Percentiles rank a stretch among this genome's conserved stretches.
Conservation (phyloP, 78 protist species). For the Neovahlkampfia damariscottae region DNA sequence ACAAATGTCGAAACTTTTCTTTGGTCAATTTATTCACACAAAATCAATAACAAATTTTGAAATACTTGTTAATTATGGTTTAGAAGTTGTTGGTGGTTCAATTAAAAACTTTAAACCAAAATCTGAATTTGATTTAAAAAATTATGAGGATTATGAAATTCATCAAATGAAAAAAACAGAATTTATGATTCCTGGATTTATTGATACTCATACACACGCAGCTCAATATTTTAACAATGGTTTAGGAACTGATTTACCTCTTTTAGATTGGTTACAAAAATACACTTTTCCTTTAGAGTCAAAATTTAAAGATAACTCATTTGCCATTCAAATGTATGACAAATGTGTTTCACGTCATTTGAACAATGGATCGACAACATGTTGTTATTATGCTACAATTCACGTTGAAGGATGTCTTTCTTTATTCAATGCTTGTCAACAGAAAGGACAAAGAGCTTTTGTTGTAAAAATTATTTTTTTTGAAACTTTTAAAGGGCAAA, state of each 20-base stretch:
- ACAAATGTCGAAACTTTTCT: too few relatives aligned
- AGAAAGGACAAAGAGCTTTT: conserved; percentile 67
- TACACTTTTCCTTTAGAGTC: conserved; percentile 75
- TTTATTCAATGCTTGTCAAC: conserved; percentile 17
- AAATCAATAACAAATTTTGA: too few relatives aligned
- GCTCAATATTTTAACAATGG: conserved; percentile 72
- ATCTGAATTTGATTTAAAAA: too few relatives aligned
- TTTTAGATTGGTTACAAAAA: conserved; percentile 73
- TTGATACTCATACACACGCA: conserved; percentile 82
- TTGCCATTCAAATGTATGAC: conserved; percentile 47
- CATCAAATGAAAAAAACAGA: not conserved
- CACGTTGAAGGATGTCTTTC: conserved; percentile 49
- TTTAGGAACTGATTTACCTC: conserved; percentile 50
- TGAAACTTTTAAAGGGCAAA: too few relatives aligned
- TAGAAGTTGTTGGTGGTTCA: too few relatives aligned
- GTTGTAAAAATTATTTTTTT: too few relatives aligned
- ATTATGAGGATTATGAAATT: too few relatives aligned
- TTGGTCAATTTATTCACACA: too few relatives aligned
- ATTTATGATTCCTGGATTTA: conserved; percentile 69
- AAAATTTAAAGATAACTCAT: conserved; percentile 33
- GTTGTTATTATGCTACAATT: conserved; percentile 65
- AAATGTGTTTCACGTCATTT: conserved; percentile 41
- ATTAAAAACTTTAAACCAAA: too few relatives aligned
- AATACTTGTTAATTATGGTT: too few relatives aligned
- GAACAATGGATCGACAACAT: conserved; percentile 65